These are phyloP conservation scores for Rhododendron ferrugineum DNA, from an alignment of 148 eudicot species.

Conservation along the genomic window DNA sequence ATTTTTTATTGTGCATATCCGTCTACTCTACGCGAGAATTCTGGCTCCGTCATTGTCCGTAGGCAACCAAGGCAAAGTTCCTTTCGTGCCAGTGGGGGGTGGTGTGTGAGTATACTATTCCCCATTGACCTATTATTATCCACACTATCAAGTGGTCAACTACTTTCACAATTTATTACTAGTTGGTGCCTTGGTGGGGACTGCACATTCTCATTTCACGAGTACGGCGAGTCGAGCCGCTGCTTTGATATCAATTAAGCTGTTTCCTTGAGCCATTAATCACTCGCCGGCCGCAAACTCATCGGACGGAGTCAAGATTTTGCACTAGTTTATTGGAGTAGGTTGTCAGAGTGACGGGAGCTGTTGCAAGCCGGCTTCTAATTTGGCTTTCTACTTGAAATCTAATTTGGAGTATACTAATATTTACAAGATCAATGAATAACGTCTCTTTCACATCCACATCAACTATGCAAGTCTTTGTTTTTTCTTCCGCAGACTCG, in stretches of 20 bases:
- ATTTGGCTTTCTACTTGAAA: too few species aligned
- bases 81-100: not conserved
- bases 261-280: not conserved
- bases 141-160: not conserved
- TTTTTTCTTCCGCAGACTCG: too few species aligned
- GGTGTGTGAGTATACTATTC: not conserved
- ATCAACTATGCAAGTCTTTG: too few species aligned
- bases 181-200: not conserved
- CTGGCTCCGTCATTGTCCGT: not conserved
- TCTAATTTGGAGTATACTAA: too few species aligned
- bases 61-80: not conserved
- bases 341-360: not conserved
- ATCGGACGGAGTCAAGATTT: not conserved
- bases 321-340: not conserved
- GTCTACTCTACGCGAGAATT: too few species aligned
- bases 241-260: not conserved
- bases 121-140: not conserved
- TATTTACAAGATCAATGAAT: too few species aligned
- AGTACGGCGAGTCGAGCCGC: not conserved
- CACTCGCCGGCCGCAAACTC: not conserved
- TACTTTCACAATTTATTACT: not conserved
- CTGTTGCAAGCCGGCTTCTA: not conserved
- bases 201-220: not conserved
- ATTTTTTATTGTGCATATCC: too few species aligned
- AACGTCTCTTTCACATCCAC: too few species aligned